Base-by-base conservation (phyloP, 768 basidiomycete species). In the Agrocybe praecox region DNA sequence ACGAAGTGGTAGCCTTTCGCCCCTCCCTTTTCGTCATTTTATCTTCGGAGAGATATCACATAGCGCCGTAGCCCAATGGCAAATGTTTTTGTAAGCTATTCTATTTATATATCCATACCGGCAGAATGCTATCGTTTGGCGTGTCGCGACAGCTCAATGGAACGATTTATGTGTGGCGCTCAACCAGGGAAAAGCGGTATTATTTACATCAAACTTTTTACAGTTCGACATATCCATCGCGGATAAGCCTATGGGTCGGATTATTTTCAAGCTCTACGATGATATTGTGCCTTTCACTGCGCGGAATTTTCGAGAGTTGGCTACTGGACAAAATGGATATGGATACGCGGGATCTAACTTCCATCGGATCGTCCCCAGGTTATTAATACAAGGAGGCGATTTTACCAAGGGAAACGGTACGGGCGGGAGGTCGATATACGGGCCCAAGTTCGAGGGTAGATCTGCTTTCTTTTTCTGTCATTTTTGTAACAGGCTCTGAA, bases 311-410 rank as follows among this genome's bases (percentile, higher is more conserved):
- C 89, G 96, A 51, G 91, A 93, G 72, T 82, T 97, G 48, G 86
- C 87, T 57, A 93, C 90, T 18, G 89, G 92, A 49, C 66, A 84
- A 68, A 66, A 89, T 51, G 90, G 90, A 5, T 92, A 74, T 57
- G 89, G 92, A 47, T 98, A 96, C 74, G 47, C 69, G 51, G 87
- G 85, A 18, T 77, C 77, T 33, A n/a, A 23, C 0, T 95, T 95
- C 85, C 93, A 95, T 72, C 89, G 94, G 60, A 76, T 96, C 67
- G 94, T 95, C 66, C 90, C 89, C 22, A 46, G 69, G 49, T 95
- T 94, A 76, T 94, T 94, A 91, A 79, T 93, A 56, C 94, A 96
- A 72, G 94, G 93, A 33, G 95, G 95, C 58, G 94, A 96, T 70
- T 96, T 96, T 71, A 90, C 88, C 62, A 62, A 58, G 14, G 68